Conservation (phyloP, 352 stramenopile genomes). For the Phytophthora hybrid region DNA sequence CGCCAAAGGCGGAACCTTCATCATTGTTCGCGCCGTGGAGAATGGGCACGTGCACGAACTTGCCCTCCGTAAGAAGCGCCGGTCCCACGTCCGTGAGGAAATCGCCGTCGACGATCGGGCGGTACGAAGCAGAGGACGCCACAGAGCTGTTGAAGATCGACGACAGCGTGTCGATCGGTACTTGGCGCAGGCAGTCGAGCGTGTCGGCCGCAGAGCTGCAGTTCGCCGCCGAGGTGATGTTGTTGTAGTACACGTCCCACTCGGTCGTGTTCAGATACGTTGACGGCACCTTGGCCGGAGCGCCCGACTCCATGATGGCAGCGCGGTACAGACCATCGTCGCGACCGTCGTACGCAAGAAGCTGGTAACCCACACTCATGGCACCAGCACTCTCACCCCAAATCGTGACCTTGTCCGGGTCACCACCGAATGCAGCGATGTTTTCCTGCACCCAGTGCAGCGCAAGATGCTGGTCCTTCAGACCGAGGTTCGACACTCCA, state of each 20-base stretch:
- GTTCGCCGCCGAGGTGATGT: conserved; percentile 29
- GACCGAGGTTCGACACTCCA: conserved; percentile 73
- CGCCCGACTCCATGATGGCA: conserved; percentile 37
- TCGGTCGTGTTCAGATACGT: conserved; percentile 13
- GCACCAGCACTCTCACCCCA: conserved; percentile 56
- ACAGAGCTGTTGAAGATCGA: conserved; percentile 37
- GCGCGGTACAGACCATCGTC: conserved; percentile 35
- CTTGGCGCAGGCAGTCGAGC: conserved; percentile 35
- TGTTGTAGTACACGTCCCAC: conserved; percentile 40
- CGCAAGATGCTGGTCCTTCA: conserved; percentile 85
- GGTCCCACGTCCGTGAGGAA: conserved; percentile 22
- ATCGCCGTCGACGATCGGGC: conserved; percentile 39
- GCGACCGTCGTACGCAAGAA: conserved; percentile 35
- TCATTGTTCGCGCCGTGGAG: conserved; percentile 39
- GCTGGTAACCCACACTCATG: conserved; percentile 32
- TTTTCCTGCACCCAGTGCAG: conserved; percentile 66
- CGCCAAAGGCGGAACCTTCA: conserved; percentile 34
- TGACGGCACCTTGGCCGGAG: conserved; percentile 7
- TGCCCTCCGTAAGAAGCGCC: conserved; percentile 28
- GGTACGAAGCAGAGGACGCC: conserved; percentile 17
- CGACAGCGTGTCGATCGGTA: conserved; percentile 27
- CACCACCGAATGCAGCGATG: conserved; percentile 28
- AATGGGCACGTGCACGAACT: conserved; percentile 45
- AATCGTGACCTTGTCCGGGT: conserved; percentile 28
- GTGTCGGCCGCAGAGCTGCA: conserved; percentile 32